A percentile compares a stretch with the other conserved stretches of the same genome.
Conservation (phyloP, 345 rosid species). For the Pseudoturritis turrita region DNA sequence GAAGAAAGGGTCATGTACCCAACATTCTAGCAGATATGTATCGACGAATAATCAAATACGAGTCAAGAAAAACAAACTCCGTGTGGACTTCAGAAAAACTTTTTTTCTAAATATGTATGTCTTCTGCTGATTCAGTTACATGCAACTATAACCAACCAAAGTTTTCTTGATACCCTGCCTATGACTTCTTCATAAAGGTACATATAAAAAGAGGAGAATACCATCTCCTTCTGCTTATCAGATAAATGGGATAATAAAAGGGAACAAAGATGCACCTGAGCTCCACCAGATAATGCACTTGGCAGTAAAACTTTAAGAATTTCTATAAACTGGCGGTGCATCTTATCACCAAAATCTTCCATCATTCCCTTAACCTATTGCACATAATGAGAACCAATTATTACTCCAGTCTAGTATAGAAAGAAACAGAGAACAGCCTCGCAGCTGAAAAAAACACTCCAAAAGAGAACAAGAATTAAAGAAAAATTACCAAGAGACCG, state of each 20-base stretch:
- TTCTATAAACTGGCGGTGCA: constrained; percentile 80
- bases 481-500: constrained; percentile 64
- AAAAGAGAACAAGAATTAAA: background rate
- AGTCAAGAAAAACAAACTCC: background rate
- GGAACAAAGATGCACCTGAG: constrained; percentile 46
- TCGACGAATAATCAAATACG: background rate
- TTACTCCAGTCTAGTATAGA: background rate
- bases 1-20: constrained; percentile 16
- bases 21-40: constrained; percentile 21
- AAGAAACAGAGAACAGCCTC: background rate
- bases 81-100: background rate
- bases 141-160: too few relatives aligned
- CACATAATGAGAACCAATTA: background rate
- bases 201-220: background rate
- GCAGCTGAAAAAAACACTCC: background rate
- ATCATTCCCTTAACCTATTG: constrained; percentile 85
- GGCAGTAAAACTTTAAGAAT: constrained; percentile 74
- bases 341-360: constrained; percentile 75
- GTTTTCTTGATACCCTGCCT: background rate
- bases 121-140: too few relatives aligned
- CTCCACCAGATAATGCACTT: constrained; percentile 46
- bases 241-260: background rate
- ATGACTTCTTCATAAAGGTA: background rate
- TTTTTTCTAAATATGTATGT: background rate
- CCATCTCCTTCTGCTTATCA: background rate